Base-by-base conservation (phyloP, 139 green algal species). In the Choricystis sp. region DNA sequence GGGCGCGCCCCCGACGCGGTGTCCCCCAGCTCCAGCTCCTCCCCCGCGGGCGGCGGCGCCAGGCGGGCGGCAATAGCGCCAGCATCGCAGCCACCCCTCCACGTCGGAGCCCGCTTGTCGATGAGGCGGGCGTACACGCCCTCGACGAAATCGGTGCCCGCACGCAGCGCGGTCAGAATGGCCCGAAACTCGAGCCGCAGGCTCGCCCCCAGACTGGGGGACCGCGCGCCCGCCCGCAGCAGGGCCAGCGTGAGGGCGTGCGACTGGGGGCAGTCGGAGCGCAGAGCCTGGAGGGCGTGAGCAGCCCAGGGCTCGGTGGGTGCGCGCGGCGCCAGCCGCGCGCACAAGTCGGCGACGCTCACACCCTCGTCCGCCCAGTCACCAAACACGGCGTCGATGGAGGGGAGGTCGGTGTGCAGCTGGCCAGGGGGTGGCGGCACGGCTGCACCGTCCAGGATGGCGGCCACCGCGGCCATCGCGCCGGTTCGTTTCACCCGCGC, bases 371-470 rank as follows among this genome's bases (percentile, higher is more conserved):
- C 31, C 27, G 52, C 26, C 69, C 63, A 1, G 23, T 52, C 16
- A 16, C 9, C 70, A 69, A 76, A 76, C n/a, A 66, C 59, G 19
- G 40, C 26, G 29, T 71, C 65, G 3, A 76, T 69, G 56, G 57
- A 31, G 19, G 52, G 23, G 49, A 60, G 66, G 66, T 48, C 27
- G 29, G 28, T 4, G 3, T 25, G 61, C 29, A 29, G 5, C 21
- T 22, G 60, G 28, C 21, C 26, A 22, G 60, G 0, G 20, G 29
- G 31, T n/a, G 29, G 61, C 24, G 31, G 31, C 21, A 16, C 31
- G 31, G 19, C 22, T 29, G n/a, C 61, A 3, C 55, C 49, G 31
- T n/a, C 19, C 25, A 75, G 61, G 24, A 71, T 19, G 14, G 26
- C 25, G 2, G 62, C 30, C 20, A 81, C 61, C 20, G 59, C 48